phyloP scores from a whole-genome alignment of 2,329 filamentous ascomycete genomes.

The Fusarium clavum region DNA sequence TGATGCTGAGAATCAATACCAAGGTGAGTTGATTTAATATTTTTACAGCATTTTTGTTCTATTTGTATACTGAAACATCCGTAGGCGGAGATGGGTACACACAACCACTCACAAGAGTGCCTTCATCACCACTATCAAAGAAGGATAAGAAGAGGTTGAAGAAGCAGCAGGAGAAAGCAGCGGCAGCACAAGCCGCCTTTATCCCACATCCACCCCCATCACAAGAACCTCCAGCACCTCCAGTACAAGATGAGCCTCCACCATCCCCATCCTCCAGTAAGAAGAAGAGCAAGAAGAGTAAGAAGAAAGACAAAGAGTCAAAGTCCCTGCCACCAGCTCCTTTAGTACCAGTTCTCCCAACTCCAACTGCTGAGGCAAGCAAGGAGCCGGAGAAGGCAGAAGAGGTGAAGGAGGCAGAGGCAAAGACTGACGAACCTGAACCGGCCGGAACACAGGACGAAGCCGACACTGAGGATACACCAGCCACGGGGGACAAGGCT shows the following conservation, averaged over 20 bases:
- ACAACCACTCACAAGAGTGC: constrained; percentile 27
- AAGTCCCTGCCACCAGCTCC: constrained; percentile 8
- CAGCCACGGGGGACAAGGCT: constrained; percentile 11
- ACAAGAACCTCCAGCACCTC: constrained; percentile 26
- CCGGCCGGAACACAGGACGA: constrained; percentile 25
- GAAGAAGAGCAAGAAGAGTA: constrained; percentile 43
- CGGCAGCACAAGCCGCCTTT: constrained; percentile 14
- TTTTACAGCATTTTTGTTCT: not conserved
- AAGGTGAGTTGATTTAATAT: constrained; percentile 31
- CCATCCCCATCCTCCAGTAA: constrained; percentile 22
- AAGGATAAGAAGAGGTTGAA: constrained; percentile 40
- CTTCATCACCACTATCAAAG: constrained; percentile 24
- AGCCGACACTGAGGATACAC: constrained; percentile 13
- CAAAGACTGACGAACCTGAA: constrained; percentile 21
- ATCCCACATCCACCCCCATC: constrained; percentile 15
- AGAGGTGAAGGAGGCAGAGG: constrained; percentile 32
- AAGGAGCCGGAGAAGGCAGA: constrained; percentile 37
- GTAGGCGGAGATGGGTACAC: constrained; percentile 27
- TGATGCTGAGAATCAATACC: constrained; percentile 33
- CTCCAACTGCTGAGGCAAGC: constrained; percentile 17
- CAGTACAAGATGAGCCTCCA: constrained; percentile 19
- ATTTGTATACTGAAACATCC: not conserved
- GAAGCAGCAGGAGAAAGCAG: constrained; percentile 28
- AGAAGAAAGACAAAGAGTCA: constrained; percentile 35
- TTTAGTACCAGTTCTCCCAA: constrained; percentile 8